phyloP scores from a whole-genome alignment of 2,329 filamentous ascomycete genomes.

The Orbilia ellipsospora region DNA sequence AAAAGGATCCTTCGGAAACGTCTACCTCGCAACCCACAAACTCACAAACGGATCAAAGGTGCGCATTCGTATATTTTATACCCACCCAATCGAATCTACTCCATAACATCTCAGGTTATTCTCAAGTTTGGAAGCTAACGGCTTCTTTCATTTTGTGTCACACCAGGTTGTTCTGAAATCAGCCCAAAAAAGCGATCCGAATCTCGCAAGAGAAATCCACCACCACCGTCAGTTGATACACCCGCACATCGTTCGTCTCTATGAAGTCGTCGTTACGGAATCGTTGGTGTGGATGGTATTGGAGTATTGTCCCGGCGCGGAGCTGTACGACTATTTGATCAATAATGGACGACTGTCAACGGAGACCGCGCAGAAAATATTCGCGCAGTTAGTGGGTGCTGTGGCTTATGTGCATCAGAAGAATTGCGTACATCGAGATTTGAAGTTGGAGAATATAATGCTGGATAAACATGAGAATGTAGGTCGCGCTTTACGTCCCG shows the following conservation, averaged over 20 bases:
- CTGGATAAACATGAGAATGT: conserved; percentile 92
- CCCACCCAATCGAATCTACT: conserved; percentile 5
- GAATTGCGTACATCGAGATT: conserved; percentile 93
- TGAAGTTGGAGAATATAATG: conserved; percentile 96
- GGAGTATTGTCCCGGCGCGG: conserved; percentile 96
- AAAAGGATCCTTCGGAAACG: conserved; percentile 98
- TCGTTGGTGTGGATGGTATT: conserved; percentile 93
- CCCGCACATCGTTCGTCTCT: conserved; percentile 93
- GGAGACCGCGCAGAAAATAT: conserved; percentile 92
- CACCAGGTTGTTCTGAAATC: conserved; percentile 94
- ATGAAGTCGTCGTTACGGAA: conserved; percentile 98
- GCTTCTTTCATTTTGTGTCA: conserved; percentile 16
- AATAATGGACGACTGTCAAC: conserved; percentile 84
- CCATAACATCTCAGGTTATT: too few relatives aligned
- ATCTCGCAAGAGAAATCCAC: conserved; percentile 96
- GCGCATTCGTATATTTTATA: conserved; percentile 58
- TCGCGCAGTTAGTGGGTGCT: conserved; percentile 92
- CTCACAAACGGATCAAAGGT: conserved; percentile 99
- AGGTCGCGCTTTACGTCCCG: conserved; percentile 4
- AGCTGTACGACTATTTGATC: conserved; percentile 95
- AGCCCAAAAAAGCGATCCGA: conserved; percentile 93
- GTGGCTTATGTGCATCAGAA: conserved; percentile 95
- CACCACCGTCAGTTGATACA: conserved; percentile 98
- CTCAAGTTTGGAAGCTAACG: too few relatives aligned
- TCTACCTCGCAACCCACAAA: conserved; percentile 95